Conservation (phyloP, 495 filamentous ascomycete genomes). For the Hyaloscypha bicolor region DNA sequence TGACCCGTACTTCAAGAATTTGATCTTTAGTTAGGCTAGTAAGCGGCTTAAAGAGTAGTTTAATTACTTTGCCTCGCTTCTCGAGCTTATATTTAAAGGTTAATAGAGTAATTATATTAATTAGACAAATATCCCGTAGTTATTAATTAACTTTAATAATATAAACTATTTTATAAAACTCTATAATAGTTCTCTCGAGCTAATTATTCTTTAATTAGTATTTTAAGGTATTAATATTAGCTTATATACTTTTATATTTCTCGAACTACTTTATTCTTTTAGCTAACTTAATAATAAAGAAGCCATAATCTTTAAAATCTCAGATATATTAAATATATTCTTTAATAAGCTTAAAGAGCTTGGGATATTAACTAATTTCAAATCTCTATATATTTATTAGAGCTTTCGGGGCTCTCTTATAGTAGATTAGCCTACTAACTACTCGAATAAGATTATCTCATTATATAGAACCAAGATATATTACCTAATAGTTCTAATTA, state of each 20-base stretch:
- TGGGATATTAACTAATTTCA: constrained; percentile 7
- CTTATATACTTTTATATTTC: not conserved
- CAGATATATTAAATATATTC: not conserved
- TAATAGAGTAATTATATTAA: too few relatives aligned
- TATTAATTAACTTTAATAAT: not conserved
- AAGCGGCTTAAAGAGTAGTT: too few relatives aligned
- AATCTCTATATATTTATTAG: constrained; percentile 14
- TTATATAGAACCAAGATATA: constrained; percentile 19
- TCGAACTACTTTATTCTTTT: not conserved
- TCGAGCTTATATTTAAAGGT: too few relatives aligned
- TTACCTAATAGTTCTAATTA: constrained; percentile 16
- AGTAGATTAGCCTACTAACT: constrained; percentile 11
- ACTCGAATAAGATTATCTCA: constrained; percentile 23
- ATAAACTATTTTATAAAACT: not conserved
- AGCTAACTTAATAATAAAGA: not conserved
- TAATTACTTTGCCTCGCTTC: too few relatives aligned
- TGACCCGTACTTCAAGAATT: not conserved
- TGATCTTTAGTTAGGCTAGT: not conserved
- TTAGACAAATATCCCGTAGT: not conserved
- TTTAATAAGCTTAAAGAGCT: constrained; percentile 11
- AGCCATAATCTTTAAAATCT: constrained; percentile 14
- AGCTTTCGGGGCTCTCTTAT: constrained; percentile 14
- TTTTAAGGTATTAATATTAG: constrained; percentile 2
- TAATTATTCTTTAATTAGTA: not conserved
- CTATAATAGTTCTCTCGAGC: not conserved